Evolutionary conservation across 1,139 yeast species (phyloP), one percentile per base, ranked within the genome.

Genomic region (Debaryomyces sp.): DNA sequence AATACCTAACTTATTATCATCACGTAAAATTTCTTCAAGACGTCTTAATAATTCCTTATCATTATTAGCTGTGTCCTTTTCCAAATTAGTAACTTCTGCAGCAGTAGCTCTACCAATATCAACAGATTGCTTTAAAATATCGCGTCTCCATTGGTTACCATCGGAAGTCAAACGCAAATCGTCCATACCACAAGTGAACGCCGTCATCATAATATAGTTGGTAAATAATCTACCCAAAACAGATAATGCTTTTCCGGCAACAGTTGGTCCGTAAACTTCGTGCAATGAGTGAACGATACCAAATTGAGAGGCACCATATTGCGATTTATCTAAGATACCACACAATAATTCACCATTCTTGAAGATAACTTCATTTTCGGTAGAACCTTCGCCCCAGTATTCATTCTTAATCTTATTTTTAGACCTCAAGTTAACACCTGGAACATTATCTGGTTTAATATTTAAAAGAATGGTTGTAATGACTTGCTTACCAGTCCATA

Each of bases 151-250:
- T 51, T 76, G 65, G 67, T 95, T 92, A 66, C 99, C 99, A 60
- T 90, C 96, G 6, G 71, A 82, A 22, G 98, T 94, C 59, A 95
- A 80, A 66, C 97, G 84, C 68, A 95, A 80, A 72, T 95, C 99
- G 67, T 95, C 99, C 99, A 95, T 95, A 80, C 99, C 99, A 84
- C 99, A 95, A 8, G 99, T 94, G 64, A 95, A 89, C 2, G 97
- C 99, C 49, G 90, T 87, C 75, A 84, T 81, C 82, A 88, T 94
- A 61, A 87, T 91, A 68, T 91, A 95, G 66, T 90, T 90, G 39
- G 99, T 95, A 73, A 95, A 94, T 50, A 95, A 77, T 64, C 99
- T 82, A 55, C 99, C 99, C 53, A 95, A 78, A 29, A 94, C 96
- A 50, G 96, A 87, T 48, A 95, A 77, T 8, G 95, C 81, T 63